Evolutionary conservation across 768 basidiomycete genomes (phyloP).

Genomic region (Leucocoprinus leucothites): DNA sequence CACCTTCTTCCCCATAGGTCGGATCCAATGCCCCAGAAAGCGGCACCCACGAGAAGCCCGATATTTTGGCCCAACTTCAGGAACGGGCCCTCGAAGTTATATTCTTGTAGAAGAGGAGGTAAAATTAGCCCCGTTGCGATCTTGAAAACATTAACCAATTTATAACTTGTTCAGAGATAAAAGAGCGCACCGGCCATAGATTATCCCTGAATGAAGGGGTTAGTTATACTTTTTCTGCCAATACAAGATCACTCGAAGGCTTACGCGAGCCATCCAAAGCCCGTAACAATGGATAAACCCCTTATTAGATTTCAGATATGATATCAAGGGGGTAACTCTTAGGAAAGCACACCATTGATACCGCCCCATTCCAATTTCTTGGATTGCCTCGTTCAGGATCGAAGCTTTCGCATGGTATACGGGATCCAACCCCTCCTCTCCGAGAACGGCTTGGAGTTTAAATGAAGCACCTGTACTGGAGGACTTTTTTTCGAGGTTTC

Average conservation of each 20-base stretch:
- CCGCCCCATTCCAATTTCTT: slow-evolving; percentile 23
- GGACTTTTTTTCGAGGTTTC: not conserved
- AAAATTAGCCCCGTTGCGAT: slow-evolving; percentile 46
- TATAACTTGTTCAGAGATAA: not conserved
- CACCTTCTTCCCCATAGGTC: slow-evolving; percentile 73
- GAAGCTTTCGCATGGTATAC: slow-evolving; percentile 11
- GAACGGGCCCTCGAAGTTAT: slow-evolving; percentile 56
- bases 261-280: slow-evolving; percentile 30
- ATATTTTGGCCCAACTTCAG: slow-evolving; percentile 70
- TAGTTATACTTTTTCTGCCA: not conserved
- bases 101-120: slow-evolving; percentile 61
- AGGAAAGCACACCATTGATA: slow-evolving; percentile 27
- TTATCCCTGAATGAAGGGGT: slow-evolving; percentile 20
- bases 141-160: slow-evolving; percentile 9
- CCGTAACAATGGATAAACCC: slow-evolving; percentile 26
- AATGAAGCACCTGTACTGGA: not conserved
- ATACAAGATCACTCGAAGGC: not conserved
- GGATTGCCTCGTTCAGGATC: slow-evolving; percentile 16
- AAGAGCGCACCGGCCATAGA: slow-evolving; percentile 24
- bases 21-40: slow-evolving; percentile 64
- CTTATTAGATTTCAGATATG: slow-evolving; percentile 10
- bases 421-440: slow-evolving; percentile 7
- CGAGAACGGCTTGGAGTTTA: not conserved
- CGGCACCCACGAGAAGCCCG: slow-evolving; percentile 66
- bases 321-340: not conserved